Conservation (phyloP, 306 rosid genomes). For the Boehmeria nivea region DNA sequence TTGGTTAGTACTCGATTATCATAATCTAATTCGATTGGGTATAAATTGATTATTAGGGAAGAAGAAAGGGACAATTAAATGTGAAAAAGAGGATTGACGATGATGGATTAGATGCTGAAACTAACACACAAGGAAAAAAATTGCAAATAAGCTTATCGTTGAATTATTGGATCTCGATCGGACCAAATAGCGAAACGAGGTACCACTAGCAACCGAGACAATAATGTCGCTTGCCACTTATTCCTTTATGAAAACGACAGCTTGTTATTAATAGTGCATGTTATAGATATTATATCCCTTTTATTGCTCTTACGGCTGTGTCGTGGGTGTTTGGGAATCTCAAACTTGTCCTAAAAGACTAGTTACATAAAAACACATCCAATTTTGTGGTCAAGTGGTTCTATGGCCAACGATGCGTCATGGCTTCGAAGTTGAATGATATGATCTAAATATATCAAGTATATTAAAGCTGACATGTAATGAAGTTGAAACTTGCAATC, state of each 20-base stretch:
- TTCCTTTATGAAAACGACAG: background rate
- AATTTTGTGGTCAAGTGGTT: background rate
- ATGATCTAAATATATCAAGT: background rate
- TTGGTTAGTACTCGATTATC: background rate
- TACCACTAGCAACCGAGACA: background rate
- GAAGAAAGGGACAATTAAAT: background rate
- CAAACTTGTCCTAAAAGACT: background rate
- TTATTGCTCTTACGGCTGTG: background rate
- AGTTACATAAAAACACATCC: slow-evolving; percentile 1
- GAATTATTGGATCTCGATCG: background rate
- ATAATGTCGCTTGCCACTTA: slow-evolving; percentile 4
- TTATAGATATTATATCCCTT: background rate
- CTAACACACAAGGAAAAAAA: background rate
- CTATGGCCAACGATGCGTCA: background rate
- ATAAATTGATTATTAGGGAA: background rate
- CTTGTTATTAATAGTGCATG: background rate
- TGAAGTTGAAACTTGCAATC: background rate
- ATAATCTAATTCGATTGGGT: too few species aligned
- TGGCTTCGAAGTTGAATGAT: background rate
- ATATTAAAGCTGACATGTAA: background rate
- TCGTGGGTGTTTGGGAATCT: slow-evolving; percentile 5
- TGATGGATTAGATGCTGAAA: slow-evolving; percentile 4
- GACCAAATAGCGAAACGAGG: background rate
- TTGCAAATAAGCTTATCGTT: background rate
- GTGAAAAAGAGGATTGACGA: slow-evolving; percentile 1